phyloP scores from a whole-genome alignment of 2,329 filamentous ascomycete species.

The Alternaria hordeiaustralica region DNA sequence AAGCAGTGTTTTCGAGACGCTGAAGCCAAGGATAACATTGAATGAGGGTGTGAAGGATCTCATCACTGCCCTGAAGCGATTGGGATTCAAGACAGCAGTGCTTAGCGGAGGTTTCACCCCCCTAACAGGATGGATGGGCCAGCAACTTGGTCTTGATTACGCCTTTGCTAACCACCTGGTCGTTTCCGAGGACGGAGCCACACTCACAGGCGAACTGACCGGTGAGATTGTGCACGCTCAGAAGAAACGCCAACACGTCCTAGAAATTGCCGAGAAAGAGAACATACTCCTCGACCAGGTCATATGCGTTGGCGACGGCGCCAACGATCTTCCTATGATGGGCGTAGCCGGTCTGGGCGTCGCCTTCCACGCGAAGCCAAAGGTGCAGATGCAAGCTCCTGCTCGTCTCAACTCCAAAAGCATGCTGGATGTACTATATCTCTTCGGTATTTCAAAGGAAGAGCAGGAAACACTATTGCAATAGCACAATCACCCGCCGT shows the following conservation, averaged over 20 bases:
- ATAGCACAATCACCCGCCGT: background rate
- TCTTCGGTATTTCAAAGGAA: constrained; percentile 74
- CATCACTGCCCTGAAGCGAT: constrained; percentile 72
- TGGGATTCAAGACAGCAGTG: constrained; percentile 89
- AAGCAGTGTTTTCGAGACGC: constrained; percentile 76
- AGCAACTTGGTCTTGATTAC: constrained; percentile 82
- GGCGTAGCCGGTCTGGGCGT: constrained; percentile 75
- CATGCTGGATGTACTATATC: constrained; percentile 73
- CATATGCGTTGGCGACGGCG: constrained; percentile 80
- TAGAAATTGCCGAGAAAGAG: constrained; percentile 73
- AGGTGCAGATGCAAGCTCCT: constrained; percentile 78
- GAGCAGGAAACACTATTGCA: constrained; percentile 62
- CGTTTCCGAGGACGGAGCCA: constrained; percentile 59
- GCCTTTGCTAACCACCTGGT: constrained; percentile 86
- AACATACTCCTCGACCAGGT: constrained; percentile 69
- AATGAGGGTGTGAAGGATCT: constrained; percentile 81
- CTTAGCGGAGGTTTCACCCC: constrained; percentile 92
- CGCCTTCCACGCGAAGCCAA: constrained; percentile 84
- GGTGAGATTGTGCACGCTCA: constrained; percentile 78
- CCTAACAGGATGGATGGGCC: constrained; percentile 84
- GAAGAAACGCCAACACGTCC: constrained; percentile 73
- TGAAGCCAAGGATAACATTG: constrained; percentile 77
- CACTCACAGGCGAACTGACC: constrained; percentile 74
- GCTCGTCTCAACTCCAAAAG: constrained; percentile 74
- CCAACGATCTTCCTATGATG: constrained; percentile 85